Percentiles rank a stretch among this genome's conserved stretches.
Evolutionary conservation across 257 asterid genomes (phyloP).

Genomic region (Ilex aquifolium): DNA sequence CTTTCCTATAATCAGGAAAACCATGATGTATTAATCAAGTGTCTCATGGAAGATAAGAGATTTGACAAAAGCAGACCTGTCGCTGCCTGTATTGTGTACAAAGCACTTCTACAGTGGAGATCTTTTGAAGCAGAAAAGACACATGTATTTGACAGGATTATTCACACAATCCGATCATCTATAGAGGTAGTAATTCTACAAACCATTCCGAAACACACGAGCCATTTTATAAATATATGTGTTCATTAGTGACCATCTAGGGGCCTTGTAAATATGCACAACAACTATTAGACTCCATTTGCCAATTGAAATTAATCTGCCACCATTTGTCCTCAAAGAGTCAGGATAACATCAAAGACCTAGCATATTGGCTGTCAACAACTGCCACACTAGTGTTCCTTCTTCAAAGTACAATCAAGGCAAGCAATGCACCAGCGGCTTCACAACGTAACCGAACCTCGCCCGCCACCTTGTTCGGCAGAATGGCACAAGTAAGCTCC

Average conservation of each 20-base stretch:
- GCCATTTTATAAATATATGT: conserved; percentile 5
- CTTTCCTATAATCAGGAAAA: conserved; percentile 48
- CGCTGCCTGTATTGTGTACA: conserved; percentile 76
- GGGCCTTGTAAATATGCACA: conserved; percentile 6
- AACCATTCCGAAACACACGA: neutral
- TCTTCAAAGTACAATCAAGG: conserved; percentile 76
- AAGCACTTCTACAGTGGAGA: conserved; percentile 87
- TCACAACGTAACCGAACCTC: conserved; percentile 69
- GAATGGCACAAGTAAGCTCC: conserved; percentile 79
- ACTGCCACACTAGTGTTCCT: conserved; percentile 83
- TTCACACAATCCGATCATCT: conserved; percentile 75
- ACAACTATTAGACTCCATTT: neutral
- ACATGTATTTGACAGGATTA: conserved; percentile 69
- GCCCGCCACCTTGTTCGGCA: conserved; percentile 66
- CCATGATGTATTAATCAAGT: conserved; percentile 74
- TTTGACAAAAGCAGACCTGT: conserved; percentile 69
- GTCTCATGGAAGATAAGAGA: conserved; percentile 70
- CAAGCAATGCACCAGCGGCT: conserved; percentile 54
- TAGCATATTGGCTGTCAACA: conserved; percentile 87
- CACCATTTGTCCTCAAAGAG: conserved; percentile 29
- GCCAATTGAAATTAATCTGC: conserved; percentile 6
- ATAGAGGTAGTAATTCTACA: conserved; percentile 52
- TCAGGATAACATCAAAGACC: conserved; percentile 52
- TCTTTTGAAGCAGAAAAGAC: conserved; percentile 90
- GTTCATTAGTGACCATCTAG: conserved; percentile 4